Evolutionary conservation across 2,329 filamentous ascomycete genomes (phyloP).

Genomic region (Nigrospora oryzae): DNA sequence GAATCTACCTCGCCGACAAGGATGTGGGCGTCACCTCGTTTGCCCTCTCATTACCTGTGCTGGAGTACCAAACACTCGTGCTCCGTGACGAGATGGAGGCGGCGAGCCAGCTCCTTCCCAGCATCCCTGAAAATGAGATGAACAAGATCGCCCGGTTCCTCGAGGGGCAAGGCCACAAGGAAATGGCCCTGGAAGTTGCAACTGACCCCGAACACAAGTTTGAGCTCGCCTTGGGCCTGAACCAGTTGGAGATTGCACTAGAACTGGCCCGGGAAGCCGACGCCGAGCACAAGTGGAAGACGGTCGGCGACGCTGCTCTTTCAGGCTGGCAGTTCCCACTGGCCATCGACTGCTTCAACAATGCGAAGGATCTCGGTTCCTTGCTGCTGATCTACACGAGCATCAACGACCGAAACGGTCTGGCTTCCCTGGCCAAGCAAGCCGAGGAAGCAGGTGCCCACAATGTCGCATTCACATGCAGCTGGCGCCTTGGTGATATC

Average conservation of each 20-base stretch:
- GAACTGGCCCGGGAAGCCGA: conserved; percentile 77
- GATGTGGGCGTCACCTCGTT: conserved; percentile 90
- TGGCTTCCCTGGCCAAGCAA: conserved; percentile 63
- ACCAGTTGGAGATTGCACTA: conserved; percentile 76
- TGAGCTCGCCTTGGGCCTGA: conserved; percentile 76
- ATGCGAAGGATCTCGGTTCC: conserved; percentile 85
- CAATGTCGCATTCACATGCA: conserved; percentile 86
- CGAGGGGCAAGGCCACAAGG: conserved; percentile 94
- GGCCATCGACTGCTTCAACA: conserved; percentile 86
- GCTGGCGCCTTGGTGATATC: conserved; percentile 81
- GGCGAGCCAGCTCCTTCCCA: conserved; percentile 73
- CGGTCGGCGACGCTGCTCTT: conserved; percentile 85
- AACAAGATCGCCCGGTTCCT: conserved; percentile 98
- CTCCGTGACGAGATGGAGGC: conserved; percentile 89
- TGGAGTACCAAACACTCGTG: conserved; percentile 95
- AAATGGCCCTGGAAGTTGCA: conserved; percentile 86
- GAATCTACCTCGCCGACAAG: conserved; percentile 92
- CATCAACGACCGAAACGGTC: conserved; percentile 68
- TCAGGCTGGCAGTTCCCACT: conserved; percentile 78
- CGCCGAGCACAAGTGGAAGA: conserved; percentile 97
- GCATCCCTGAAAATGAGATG: conserved; percentile 85
- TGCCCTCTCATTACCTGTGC: conserved; percentile 78
- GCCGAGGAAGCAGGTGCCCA: conserved; percentile 72
- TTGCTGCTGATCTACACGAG: conserved; percentile 83
- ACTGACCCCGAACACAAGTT: conserved; percentile 96